Evolutionary conservation across 2,329 filamentous ascomycete species (phyloP).

Genomic region (Fusarium sp.): DNA sequence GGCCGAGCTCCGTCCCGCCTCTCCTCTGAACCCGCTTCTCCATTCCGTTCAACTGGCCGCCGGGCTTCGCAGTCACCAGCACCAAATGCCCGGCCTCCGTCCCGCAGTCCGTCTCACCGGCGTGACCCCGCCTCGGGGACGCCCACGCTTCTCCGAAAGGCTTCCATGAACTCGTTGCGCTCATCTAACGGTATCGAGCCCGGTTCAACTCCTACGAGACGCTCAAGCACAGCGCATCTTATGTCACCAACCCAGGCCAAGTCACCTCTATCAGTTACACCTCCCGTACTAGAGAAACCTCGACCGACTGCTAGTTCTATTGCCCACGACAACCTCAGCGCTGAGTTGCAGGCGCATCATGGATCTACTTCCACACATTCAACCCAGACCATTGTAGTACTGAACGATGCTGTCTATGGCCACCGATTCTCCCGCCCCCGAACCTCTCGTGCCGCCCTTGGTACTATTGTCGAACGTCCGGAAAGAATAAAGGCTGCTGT

Average conservation of each 20-base stretch:
- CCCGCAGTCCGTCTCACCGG: constrained; percentile 61
- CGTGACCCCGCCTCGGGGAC: constrained; percentile 64
- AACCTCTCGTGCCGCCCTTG: constrained; percentile 78
- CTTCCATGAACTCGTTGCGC: constrained; percentile 71
- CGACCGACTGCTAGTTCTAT: constrained; percentile 68
- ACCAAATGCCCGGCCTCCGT: constrained; percentile 52
- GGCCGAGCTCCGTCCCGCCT: constrained; percentile 52
- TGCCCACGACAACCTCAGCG: constrained; percentile 77
- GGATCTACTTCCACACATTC: constrained; percentile 57
- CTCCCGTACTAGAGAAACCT: constrained; percentile 56
- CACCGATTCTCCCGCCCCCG: constrained; percentile 91
- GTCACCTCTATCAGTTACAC: constrained; percentile 50
- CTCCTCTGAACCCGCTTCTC: constrained; percentile 57
- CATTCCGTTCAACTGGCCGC: constrained; percentile 59
- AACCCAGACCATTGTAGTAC: constrained; percentile 81
- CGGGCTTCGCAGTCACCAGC: constrained; percentile 48
- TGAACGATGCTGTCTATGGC: constrained; percentile 96
- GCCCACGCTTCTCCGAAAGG: constrained; percentile 68
- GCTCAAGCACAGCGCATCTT: constrained; percentile 64
- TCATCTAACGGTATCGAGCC: constrained; percentile 61
- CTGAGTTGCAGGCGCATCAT: constrained; percentile 77
- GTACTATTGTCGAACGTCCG: constrained; percentile 91
- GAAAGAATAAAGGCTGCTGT: constrained; percentile 90
- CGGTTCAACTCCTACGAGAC: constrained; percentile 60
- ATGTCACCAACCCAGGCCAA: constrained; percentile 62